Evolutionary conservation across 352 stramenopile genomes (phyloP).

Genomic region (Salisapilia sapeloensis): DNA sequence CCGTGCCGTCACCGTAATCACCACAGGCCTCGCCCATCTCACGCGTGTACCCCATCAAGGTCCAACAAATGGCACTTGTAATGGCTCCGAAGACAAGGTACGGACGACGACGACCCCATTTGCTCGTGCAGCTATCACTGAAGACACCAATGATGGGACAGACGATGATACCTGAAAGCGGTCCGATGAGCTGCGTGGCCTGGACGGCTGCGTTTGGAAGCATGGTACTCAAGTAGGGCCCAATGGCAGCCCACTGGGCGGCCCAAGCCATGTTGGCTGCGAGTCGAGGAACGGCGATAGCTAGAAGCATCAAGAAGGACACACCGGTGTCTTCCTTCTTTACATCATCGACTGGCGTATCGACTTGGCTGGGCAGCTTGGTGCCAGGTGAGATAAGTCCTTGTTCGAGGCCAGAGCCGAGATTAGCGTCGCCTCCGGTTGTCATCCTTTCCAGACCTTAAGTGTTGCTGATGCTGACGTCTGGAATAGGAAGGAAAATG

Average conservation of each 20-base stretch:
- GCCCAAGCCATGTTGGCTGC: slow-evolving; percentile 68
- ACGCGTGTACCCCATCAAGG: slow-evolving; percentile 45
- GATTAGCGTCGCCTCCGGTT: no score
- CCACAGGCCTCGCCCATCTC: slow-evolving; percentile 44
- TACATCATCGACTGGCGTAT: no score
- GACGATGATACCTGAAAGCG: slow-evolving; percentile 48
- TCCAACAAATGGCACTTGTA: slow-evolving; percentile 46
- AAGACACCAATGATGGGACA: slow-evolving; percentile 47
- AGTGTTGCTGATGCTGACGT: no score
- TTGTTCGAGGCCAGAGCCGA: no score
- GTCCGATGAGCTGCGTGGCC: slow-evolving; percentile 53
- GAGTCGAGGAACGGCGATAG: slow-evolving; percentile 51
- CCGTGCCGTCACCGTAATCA: slow-evolving; percentile 12
- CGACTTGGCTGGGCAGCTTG: no score
- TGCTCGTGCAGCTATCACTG: slow-evolving; percentile 29
- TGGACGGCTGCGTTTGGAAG: slow-evolving; percentile 47
- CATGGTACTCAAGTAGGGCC: slow-evolving; percentile 52
- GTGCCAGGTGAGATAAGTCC: no score
- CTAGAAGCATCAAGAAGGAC: slow-evolving; percentile 48
- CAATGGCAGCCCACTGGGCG: slow-evolving; percentile 53
- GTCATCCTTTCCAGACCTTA: no score
- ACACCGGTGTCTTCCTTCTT: no score
- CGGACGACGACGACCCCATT: slow-evolving; percentile 42
- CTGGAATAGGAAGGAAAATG: no score
- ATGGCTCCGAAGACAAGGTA: slow-evolving; percentile 45